Evolutionary conservation across 2,329 filamentous ascomycete species (phyloP).

Genomic region (Colletotrichum nymphaeae): DNA sequence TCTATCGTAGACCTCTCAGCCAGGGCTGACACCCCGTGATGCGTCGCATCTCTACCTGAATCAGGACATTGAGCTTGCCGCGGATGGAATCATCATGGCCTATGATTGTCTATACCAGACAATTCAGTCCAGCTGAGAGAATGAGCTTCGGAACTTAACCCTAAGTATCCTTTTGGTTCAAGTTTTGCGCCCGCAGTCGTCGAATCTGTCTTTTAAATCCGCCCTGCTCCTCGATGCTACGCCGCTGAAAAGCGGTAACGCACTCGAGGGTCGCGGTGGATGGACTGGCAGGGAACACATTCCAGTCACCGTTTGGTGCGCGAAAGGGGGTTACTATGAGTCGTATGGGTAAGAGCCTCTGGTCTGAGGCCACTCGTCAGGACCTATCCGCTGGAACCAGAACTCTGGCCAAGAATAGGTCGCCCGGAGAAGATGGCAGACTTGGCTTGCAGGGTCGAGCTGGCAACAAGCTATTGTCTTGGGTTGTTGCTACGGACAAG

Average conservation of each 20-base stretch:
- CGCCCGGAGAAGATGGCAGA: slow-evolving; percentile 48
- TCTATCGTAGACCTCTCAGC: slow-evolving; percentile 59
- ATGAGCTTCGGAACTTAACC: slow-evolving; percentile 93
- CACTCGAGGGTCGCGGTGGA: slow-evolving; percentile 47
- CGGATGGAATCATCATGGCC: slow-evolving; percentile 55
- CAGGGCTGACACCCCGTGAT: slow-evolving; percentile 53
- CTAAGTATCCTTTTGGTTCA: slow-evolving; percentile 81
- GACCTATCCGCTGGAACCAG: slow-evolving; percentile 71
- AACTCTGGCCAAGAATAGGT: slow-evolving; percentile 62
- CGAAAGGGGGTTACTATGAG: slow-evolving; percentile 78
- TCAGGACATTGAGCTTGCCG: slow-evolving; percentile 62
- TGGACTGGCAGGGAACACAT: slow-evolving; percentile 62
- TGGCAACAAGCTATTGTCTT: slow-evolving; percentile 6
- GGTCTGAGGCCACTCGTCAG: slow-evolving; percentile 80
- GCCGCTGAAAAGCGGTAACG: slow-evolving; percentile 64
- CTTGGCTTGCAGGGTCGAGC: slow-evolving; percentile 41
- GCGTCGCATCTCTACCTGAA: slow-evolving; percentile 73
- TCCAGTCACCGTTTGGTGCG: slow-evolving; percentile 68
- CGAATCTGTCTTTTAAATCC: slow-evolving; percentile 73
- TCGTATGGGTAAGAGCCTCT: slow-evolving; percentile 80
- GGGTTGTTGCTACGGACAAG: slow-evolving; percentile 24
- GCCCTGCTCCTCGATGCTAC: slow-evolving; percentile 42
- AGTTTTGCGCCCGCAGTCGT: slow-evolving; percentile 82
- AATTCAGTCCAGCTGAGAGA: slow-evolving; percentile 65
- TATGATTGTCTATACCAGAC: slow-evolving; percentile 50